A percentile compares a stretch with the other conserved stretches of the same genome.
phyloP scores from a whole-genome alignment of 768 basidiomycete species.

The Kondoa subrosea region DNA sequence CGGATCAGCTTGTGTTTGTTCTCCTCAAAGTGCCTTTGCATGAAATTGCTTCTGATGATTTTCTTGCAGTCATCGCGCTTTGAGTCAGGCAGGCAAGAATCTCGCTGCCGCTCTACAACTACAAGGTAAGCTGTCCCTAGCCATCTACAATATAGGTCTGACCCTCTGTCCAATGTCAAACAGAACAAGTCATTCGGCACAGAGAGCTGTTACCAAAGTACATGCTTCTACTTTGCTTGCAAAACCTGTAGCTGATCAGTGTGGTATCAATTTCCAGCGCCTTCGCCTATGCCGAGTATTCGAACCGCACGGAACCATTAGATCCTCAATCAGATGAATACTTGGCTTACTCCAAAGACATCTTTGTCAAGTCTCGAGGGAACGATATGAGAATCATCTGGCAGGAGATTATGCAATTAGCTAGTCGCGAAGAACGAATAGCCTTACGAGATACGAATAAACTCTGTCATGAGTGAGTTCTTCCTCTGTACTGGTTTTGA shows the following conservation, averaged over 20 bases:
- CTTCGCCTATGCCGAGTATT: neutral
- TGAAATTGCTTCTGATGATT: no score
- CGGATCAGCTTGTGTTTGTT: neutral
- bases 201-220: neutral
- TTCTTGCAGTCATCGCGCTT: neutral
- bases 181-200: neutral
- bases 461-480: neutral
- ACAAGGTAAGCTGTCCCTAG: neutral
- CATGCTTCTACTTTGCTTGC: neutral
- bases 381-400: neutral
- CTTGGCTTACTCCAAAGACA: neutral
- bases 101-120: neutral
- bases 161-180: neutral
- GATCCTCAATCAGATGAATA: neutral
- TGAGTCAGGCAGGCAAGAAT: neutral
- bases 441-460: neutral
- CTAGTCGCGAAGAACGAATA: neutral
- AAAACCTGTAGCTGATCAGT: neutral
- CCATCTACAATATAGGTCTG: no score
- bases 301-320: neutral
- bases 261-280: neutral
- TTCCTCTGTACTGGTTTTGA: neutral
- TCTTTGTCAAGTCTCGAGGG: neutral
- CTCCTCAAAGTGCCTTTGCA: neutral
- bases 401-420: neutral